phyloP scores from a whole-genome alignment of 2,329 filamentous ascomycete genomes.

The Curvularia eragrostidis region DNA sequence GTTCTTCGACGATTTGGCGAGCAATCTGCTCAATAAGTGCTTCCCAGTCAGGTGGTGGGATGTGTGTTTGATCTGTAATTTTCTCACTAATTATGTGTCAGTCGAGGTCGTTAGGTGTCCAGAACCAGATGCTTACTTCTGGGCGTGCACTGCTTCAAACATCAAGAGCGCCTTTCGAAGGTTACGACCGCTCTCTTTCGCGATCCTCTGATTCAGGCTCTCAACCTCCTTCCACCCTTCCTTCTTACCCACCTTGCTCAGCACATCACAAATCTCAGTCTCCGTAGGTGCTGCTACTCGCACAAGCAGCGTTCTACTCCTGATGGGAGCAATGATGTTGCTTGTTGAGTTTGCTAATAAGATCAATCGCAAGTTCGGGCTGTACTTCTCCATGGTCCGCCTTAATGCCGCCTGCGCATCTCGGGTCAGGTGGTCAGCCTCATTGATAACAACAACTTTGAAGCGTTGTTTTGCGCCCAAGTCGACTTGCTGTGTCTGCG shows the following conservation, averaged over 20 bases:
- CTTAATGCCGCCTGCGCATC: constrained; percentile 95
- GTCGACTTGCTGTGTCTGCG: constrained; percentile 99
- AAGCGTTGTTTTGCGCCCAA: constrained; percentile 87
- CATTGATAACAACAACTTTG: constrained; percentile 99
- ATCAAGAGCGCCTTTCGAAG: constrained; percentile 88
- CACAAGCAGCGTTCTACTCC: constrained; percentile 88
- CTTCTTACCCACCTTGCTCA: constrained; percentile 73
- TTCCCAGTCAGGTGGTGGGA: constrained; percentile 97
- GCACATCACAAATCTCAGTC: constrained; percentile 79
- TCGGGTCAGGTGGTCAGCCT: constrained; percentile 90
- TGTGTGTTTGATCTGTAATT: constrained; percentile 83
- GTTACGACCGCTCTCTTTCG: constrained; percentile 88
- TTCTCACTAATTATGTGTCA: constrained; percentile 70
- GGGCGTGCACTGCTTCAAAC: constrained; percentile 96
- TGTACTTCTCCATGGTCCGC: constrained; percentile 99
- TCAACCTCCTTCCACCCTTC: constrained; percentile 82
- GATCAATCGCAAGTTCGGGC: constrained; percentile 89
- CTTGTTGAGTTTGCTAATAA: constrained; percentile 94
- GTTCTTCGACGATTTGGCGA: constrained; percentile 91
- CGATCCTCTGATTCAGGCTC: constrained; percentile 82
- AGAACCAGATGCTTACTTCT: constrained; percentile 71
- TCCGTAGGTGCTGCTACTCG: constrained; percentile 89
- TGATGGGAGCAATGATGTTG: constrained; percentile 98
- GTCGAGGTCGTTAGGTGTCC: background rate
- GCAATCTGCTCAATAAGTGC: constrained; percentile 87